Evolutionary conservation across 2,329 filamentous ascomycete genomes (phyloP).

Genomic region (Nigrospora sphaerica): DNA sequence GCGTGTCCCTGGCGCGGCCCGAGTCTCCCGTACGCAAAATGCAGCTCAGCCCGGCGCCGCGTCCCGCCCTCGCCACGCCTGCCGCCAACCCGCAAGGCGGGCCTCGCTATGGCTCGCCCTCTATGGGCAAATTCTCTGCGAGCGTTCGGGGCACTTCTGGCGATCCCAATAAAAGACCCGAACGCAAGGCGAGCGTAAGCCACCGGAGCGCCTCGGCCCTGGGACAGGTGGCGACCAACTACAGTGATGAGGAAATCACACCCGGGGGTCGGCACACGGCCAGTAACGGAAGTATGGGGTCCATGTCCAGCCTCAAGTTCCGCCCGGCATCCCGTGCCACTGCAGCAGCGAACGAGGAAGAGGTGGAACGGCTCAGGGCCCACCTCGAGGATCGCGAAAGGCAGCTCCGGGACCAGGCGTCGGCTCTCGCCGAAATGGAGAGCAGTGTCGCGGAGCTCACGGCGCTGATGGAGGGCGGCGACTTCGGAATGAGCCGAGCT

Average conservation of each 20-base stretch:
- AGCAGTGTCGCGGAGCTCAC: conserved; percentile 37
- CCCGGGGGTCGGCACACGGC: conserved; percentile 45
- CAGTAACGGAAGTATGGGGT: conserved; percentile 47
- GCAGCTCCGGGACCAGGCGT: conserved; percentile 82
- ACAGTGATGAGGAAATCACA: conserved; percentile 51
- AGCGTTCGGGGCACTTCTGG: conserved; percentile 55
- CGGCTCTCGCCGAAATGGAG: conserved; percentile 83
- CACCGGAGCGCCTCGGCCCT: conserved; percentile 55
- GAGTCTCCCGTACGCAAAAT: conserved; percentile 75
- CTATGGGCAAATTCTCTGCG: conserved; percentile 54
- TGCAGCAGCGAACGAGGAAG: conserved; percentile 50
- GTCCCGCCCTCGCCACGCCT: conserved; percentile 51
- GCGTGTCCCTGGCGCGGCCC: conserved; percentile 76
- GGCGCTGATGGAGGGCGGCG: conserved; percentile 56
- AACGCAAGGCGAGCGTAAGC: conserved; percentile 43
- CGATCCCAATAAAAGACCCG: conserved; percentile 52
- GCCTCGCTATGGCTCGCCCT: conserved; percentile 56
- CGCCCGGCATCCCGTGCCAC: conserved; percentile 44
- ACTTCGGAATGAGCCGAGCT: conserved; percentile 33
- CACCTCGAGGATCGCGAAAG: conserved; percentile 79
- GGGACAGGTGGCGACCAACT: conserved; percentile 36
- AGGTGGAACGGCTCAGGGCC: conserved; percentile 63
- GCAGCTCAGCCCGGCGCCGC: conserved; percentile 53
- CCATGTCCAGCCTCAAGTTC: conserved; percentile 47
- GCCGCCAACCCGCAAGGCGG: conserved; percentile 31